Conservation (phyloP, 768 basidiomycete species). For the Mrakia blollopis region DNA sequence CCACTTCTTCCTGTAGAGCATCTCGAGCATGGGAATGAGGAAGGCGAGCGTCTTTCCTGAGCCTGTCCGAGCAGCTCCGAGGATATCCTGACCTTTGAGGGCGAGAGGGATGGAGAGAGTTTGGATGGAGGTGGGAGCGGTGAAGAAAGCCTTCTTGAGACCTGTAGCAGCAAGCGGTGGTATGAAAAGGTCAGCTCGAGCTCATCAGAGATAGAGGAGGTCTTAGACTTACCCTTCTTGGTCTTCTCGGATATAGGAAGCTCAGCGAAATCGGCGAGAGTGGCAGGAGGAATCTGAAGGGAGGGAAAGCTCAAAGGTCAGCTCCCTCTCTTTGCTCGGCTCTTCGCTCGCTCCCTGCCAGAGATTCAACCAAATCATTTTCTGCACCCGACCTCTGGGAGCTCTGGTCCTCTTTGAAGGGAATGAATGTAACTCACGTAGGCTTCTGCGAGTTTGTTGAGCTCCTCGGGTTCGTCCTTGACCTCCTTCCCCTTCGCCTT, state of each 20-base stretch:
- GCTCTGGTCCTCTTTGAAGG: neutral
- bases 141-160: conserved; percentile 77
- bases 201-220: neutral
- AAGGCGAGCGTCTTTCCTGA: conserved; percentile 73
- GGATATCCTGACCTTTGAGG: conserved; percentile 60
- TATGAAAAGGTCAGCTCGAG: neutral
- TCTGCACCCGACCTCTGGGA: neutral
- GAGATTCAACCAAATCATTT: neutral
- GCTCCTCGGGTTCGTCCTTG: conserved; percentile 41
- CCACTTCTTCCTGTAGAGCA: conserved; percentile 63
- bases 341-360: neutral
- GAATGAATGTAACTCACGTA: conserved; percentile 41
- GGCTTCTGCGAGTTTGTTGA: conserved; percentile 41
- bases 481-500: conserved; percentile 37
- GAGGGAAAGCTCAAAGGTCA: neutral
- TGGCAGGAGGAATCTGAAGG: conserved; percentile 53
- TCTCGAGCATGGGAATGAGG: conserved; percentile 62
- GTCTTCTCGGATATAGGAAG: conserved; percentile 31
- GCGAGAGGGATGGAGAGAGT: conserved; percentile 57
- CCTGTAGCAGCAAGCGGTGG: conserved; percentile 49
- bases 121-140: conserved; percentile 79
- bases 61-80: conserved; percentile 66
- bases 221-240: conserved; percentile 19
- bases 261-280: conserved; percentile 43
- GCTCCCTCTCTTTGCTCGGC: neutral